Evolutionary conservation across 1,284 basidiomycete species (phyloP), one percentile per base, ranked within the genome.

Genomic region (Naganishia sp.): DNA sequence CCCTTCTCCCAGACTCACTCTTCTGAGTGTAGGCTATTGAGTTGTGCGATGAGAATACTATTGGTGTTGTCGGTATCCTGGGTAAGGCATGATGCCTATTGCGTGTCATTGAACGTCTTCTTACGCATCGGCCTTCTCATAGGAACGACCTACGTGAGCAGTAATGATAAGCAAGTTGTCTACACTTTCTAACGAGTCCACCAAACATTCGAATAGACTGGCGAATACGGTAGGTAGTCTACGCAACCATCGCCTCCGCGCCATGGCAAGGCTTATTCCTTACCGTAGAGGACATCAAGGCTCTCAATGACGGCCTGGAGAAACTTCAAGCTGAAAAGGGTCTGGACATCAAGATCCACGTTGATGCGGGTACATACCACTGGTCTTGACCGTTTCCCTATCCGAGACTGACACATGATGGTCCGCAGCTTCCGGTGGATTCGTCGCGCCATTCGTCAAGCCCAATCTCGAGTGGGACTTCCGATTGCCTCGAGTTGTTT

Each of bases 1-100:
- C 4, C 7, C 1, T 39, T 39, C 35, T 13, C 7, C 13, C 7
- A 9, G 2, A 13, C 35, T 39, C 4, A 39, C 13, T 9, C 13
- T 13, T 6, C 7, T 39, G 4, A 13, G 7, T 39, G 39, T 23
- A 68, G 70, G 78, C 78, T 15, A 75, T 81, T 41, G 79, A 79
- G 32, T 72, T 81, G 54, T 78, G 81, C 49, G 81, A 83, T 68
- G 77, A 79, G 67, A 76, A 76, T 68, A 77, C 77, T 6, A 73
- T 77, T 42, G 63, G 75, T 17, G 70, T 78, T 15, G 72, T 71
- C 51, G 70, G 75, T 21, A 81, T 82, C 53, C 75, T 81, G n/a
- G 81, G 81, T n/a, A 74, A 55, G 71, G 75, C 7, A 42, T 31
- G 41, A 11, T 67, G 65, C 50, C 67, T 69, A 18, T 35, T 25